These are phyloP conservation scores for Acanthochlamys bracteata DNA, from an alignment of 106 monocot genomes.

Conservation along the genomic window DNA sequence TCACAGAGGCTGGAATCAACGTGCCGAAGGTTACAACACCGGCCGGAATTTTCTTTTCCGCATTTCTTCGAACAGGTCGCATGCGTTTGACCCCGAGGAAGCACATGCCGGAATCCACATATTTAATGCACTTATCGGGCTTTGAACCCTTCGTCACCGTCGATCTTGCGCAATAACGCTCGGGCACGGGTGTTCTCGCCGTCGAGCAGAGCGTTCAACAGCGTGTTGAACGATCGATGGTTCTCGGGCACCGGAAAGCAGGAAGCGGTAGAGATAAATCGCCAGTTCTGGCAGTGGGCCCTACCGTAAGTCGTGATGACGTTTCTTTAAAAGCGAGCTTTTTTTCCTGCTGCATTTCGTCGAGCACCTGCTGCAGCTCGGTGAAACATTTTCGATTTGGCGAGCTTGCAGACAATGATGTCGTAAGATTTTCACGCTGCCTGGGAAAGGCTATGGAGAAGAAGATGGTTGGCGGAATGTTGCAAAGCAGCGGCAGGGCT, in stretches of 20 bases:
- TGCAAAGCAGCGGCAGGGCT: slow-evolving; percentile 35
- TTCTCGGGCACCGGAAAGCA: slow-evolving; percentile 31
- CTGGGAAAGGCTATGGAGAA: slow-evolving; percentile 28
- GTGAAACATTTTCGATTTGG: slow-evolving; percentile 43
- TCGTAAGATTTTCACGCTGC: slow-evolving; percentile 65
- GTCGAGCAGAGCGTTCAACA: slow-evolving; percentile 37
- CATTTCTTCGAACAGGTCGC: slow-evolving; percentile 76
- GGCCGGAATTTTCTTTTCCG: slow-evolving; percentile 29
- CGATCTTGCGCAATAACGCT: slow-evolving; percentile 15
- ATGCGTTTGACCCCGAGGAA: slow-evolving; percentile 15
- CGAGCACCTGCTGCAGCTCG: slow-evolving; percentile 60
- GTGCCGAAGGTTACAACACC: slow-evolving; percentile 40
- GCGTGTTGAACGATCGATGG: slow-evolving; percentile 56
- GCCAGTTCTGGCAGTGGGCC: slow-evolving; percentile 38
- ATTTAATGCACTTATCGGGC: slow-evolving; percentile 61
- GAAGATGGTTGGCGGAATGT: slow-evolving; percentile 49
- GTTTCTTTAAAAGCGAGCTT: slow-evolving; percentile 38
- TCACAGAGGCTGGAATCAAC: slow-evolving; percentile 41
- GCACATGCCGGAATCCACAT: slow-evolving; percentile 25
- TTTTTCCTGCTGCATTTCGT: slow-evolving; percentile 32
- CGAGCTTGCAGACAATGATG: slow-evolving; percentile 68
- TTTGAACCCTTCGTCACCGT: neutral
- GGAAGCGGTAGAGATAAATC: slow-evolving; percentile 40
- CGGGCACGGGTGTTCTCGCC: slow-evolving; percentile 15
- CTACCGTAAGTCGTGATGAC: slow-evolving; percentile 73